These are phyloP conservation scores for Oxyria digyna DNA, from an alignment of 148 eudicot species.

Conservation along the genomic window DNA sequence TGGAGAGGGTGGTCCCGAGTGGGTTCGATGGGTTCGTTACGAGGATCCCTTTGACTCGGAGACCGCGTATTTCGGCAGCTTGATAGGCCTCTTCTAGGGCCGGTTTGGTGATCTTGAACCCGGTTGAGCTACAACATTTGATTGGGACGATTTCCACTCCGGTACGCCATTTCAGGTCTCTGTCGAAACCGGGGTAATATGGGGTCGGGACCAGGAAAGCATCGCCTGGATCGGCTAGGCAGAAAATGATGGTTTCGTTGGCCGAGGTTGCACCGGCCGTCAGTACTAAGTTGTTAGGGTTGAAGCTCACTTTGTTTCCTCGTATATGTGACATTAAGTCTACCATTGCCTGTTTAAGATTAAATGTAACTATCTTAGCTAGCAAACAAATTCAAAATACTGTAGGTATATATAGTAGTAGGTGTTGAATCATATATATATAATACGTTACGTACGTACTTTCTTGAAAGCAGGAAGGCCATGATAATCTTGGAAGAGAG, in stretches of 20 bases:
- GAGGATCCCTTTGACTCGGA: constrained; percentile 35
- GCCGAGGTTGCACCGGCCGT: constrained; percentile 19
- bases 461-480: constrained; percentile 62
- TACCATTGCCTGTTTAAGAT: constrained; percentile 30
- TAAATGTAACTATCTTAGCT: too few relatives aligned
- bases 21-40: constrained; percentile 21
- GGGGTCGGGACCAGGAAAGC: constrained; percentile 16
- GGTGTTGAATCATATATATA: too few relatives aligned
- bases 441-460: too few relatives aligned
- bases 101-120: constrained; percentile 33
- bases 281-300: constrained; percentile 12
- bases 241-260: constrained; percentile 14
- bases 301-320: constrained; percentile 9
- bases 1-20: constrained; percentile 10
- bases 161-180: constrained; percentile 39
- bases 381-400: too few relatives aligned
- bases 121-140: constrained; percentile 36
- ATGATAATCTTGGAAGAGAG: constrained; percentile 61
- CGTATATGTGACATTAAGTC: constrained; percentile 43
- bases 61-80: constrained; percentile 24
- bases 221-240: constrained; percentile 16
- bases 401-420: too few relatives aligned
- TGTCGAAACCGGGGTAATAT: constrained; percentile 17
- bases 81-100: constrained; percentile 42
- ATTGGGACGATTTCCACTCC: constrained; percentile 56